Conservation (phyloP, 2,329 filamentous ascomycete species). For the Aulographum hederae region DNA sequence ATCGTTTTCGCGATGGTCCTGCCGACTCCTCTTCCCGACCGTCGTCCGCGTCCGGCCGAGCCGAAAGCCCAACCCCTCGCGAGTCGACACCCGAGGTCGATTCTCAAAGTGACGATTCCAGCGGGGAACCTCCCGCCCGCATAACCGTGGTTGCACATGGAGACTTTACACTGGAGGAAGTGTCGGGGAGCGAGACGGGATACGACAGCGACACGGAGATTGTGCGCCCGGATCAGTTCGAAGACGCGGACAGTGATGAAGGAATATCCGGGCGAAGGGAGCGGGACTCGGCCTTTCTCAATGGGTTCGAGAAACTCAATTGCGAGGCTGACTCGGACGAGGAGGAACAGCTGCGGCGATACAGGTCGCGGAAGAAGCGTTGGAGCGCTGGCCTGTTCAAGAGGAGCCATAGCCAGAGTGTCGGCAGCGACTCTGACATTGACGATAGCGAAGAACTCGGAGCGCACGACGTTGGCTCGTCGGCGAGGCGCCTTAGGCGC, state of each 20-base stretch:
- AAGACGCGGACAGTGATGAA: conserved; percentile 21
- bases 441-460: conserved; percentile 22
- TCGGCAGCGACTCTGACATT: conserved; percentile 23
- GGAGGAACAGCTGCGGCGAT: conserved; percentile 11
- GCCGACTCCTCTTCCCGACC: too few relatives aligned
- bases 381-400: conserved; percentile 24
- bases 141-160: too few relatives aligned
- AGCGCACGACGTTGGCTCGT: conserved; percentile 16
- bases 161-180: conserved; percentile 28
- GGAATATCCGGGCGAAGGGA: conserved; percentile 10
- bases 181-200: conserved; percentile 16
- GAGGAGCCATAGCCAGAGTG: conserved; percentile 25
- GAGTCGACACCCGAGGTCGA: background rate
- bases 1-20: too few relatives aligned
- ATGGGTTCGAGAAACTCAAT: conserved; percentile 16
- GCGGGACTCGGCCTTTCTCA: conserved; percentile 12
- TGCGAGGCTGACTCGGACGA: conserved; percentile 16
- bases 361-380: conserved; percentile 19
- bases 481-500: conserved; percentile 22
- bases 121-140: too few relatives aligned
- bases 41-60: background rate
- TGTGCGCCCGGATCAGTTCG: conserved; percentile 23
- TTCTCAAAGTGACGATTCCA: background rate
- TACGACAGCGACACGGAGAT: conserved; percentile 24
- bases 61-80: background rate